A percentile compares a stretch with the other conserved stretches of the same genome.
Evolutionary conservation across 2,329 filamentous ascomycete species (phyloP).

Genomic region (Ceratocystis papillata): DNA sequence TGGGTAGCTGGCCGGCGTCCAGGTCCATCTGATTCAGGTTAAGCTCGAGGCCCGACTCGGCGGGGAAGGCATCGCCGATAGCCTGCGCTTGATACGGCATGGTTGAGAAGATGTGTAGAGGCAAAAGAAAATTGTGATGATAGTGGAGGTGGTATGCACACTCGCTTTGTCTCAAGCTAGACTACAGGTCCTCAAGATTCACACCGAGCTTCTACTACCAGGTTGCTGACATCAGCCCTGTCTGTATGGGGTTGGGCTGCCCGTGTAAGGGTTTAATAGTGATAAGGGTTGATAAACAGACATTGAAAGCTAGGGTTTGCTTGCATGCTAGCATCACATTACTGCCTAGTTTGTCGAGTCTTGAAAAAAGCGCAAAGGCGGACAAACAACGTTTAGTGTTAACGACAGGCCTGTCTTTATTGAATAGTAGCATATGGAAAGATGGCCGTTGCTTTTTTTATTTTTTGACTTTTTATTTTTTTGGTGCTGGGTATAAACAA

Average conservation of each 20-base stretch:
- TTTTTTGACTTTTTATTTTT: too few relatives aligned
- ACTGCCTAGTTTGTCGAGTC: background rate
- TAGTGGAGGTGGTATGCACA: background rate
- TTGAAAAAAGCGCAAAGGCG: background rate
- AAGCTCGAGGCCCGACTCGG: slow-evolving; percentile 48
- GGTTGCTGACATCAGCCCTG: slow-evolving; percentile 1
- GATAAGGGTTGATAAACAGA: background rate
- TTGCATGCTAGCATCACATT: background rate
- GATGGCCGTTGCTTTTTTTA: too few relatives aligned
- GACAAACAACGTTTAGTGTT: background rate
- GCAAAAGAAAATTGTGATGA: background rate
- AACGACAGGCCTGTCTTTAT: too few relatives aligned
- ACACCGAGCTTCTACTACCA: background rate
- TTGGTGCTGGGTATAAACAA: too few relatives aligned
- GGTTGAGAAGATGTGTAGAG: slow-evolving; percentile 22
- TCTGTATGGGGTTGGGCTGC: background rate
- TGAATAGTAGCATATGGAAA: too few relatives aligned
- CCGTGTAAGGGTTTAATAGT: background rate
- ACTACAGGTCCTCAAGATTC: background rate
- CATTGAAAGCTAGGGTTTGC: background rate
- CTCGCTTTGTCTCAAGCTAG: background rate
- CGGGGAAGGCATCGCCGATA: slow-evolving; percentile 54
- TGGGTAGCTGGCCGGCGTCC: slow-evolving; percentile 57
- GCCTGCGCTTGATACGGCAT: slow-evolving; percentile 59
- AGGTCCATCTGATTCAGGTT: slow-evolving; percentile 37